Base-by-base conservation (phyloP, 176 grass and related monocot genomes). In the Rhipidocladum racemiflorum region DNA sequence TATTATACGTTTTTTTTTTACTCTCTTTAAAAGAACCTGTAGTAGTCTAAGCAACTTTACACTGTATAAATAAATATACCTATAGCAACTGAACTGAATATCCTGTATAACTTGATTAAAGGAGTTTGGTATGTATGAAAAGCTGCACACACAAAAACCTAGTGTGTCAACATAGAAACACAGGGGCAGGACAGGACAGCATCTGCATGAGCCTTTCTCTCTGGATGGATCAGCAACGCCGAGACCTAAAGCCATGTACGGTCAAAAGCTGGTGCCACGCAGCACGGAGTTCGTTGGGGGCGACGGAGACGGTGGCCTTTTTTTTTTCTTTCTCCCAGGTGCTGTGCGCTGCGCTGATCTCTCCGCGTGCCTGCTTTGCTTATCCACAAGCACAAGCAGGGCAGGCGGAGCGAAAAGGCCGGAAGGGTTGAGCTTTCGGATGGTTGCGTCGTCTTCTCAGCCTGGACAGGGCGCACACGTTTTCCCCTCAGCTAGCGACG, bases 191-290 rank as follows among this genome's bases (percentile, higher is more conserved):
- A 5, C 53, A 53, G 17, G 32, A 29, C 53, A 53, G 17, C 32
- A 29, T 63, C 35, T 21, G 40, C 30, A 35, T 36, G 42, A 24
- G 74, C 16, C 12, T 14, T 25, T 28, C 34, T 4, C 60, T 1
- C 50, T 9, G 8, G 4, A n/a, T 28, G 50, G 10, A 25, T 54
- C 75, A 83, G 73, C 56, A 2, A 49, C 66, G 43, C 25, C 14
- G 24, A 71, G 0, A 38, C 38, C 25, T 63, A 8, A 49, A 35
- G n/a, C 51, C 61, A 20, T 7, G 55, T 14, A 10, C 13, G n/a
- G 59, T 78, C 57, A 67, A 73, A 67, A 74, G 63, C 21, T 1
- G 27, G 44, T 53, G 83, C 42, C 54, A 85, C 65, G 83, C 68
- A 24, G 36, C 12, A 1, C 23, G 23, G 23, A 5, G 24, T 70